These are phyloP conservation scores for Ogataea dorogensis DNA, from an alignment of 805 yeast genomes.

Conservation along the genomic window DNA sequence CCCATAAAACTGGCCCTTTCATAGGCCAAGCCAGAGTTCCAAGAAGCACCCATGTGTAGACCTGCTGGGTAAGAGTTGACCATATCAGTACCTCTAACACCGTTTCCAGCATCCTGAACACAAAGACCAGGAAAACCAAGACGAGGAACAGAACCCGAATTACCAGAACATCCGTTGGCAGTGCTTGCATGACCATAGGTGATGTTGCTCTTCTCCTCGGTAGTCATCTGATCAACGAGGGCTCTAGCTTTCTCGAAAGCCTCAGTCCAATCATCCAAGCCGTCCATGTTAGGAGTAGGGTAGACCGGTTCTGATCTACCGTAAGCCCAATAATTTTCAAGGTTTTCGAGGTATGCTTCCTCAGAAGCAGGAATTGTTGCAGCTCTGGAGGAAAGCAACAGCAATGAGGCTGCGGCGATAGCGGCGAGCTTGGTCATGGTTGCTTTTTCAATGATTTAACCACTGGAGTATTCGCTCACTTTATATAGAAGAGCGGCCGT, in stretches of 20 bases:
- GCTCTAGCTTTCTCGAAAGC: conserved; percentile 57
- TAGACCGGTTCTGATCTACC: conserved; percentile 21
- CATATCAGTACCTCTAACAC: conserved; percentile 56
- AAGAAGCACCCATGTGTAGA: conserved; percentile 56
- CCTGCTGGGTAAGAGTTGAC: conserved; percentile 60
- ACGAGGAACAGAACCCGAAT: conserved; percentile 63
- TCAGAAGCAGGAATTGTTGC: conserved; percentile 7
- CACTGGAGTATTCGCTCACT: too few relatives aligned
- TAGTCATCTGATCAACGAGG: conserved; percentile 54
- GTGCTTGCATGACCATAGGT: conserved; percentile 45
- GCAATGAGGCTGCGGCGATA: conserved; percentile 1
- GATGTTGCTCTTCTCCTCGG: conserved; percentile 57
- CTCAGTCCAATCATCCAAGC: conserved; percentile 46
- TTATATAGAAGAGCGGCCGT: too few relatives aligned
- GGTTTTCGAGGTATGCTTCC: conserved; percentile 3
- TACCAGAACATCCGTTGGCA: conserved; percentile 34
- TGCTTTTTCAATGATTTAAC: not conserved
- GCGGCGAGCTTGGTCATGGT: conserved; percentile 1
- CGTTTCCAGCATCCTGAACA: conserved; percentile 63
- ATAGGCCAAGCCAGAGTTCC: conserved; percentile 50
- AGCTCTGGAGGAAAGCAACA: conserved; percentile 2
- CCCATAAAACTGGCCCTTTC: conserved; percentile 58
- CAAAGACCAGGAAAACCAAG: conserved; percentile 54
- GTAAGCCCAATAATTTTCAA: conserved; percentile 19
- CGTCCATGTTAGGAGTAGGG: conserved; percentile 19